Evolutionary conservation across 169 alveolate genomes (phyloP), one percentile per base, ranked within the genome.

Genomic region (Eimeria brunetti): DNA sequence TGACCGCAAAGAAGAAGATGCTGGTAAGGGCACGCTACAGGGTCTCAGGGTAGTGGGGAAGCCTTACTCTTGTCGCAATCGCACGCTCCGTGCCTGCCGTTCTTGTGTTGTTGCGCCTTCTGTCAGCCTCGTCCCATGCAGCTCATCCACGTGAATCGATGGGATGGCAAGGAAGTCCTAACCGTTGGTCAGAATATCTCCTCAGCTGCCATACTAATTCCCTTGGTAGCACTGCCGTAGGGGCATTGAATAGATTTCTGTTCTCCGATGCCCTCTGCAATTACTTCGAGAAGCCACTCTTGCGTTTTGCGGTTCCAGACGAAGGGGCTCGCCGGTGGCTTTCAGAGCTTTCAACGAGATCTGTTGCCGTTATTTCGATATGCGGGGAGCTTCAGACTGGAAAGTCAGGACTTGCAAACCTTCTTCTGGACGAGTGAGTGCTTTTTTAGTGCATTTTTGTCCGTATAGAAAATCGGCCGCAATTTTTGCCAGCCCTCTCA

Each of bases 91-190:
- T n/a, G 49, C n/a, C 51, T 8, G 53, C 36, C 62, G 44, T 44
- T 81, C 33, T 1, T 81, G 41, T 49, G 73, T 46, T 51, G 14
- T 16, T 41, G 58, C 85, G 46, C 30, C 27, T 44, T 27, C 20
- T 38, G 33, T 27, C 86, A 89, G 94, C 60, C 89, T 53, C 78
- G 91, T 64, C 96, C 96, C 76, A 64, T 94, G 86, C 96, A 85
- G 81, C 94, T 94, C 44, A 75, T 94, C 62, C 96, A 94, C 75
- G 96, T 94, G 46, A 94, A 94, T 76, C 89, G 94, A 58, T 94
- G 96, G 96, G 94, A 85, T 62, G 96, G 96, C 38, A 76, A 83
- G 51, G 96, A 94, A 85, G 96, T 94, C 53, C 91, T 94, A 33
- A 94, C 94, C 14, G 88, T 94, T 69, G 96, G 94, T 89, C 22